Conservation (phyloP, 2,329 filamentous ascomycete species). For the Tolypocladium guangdongense region DNA sequence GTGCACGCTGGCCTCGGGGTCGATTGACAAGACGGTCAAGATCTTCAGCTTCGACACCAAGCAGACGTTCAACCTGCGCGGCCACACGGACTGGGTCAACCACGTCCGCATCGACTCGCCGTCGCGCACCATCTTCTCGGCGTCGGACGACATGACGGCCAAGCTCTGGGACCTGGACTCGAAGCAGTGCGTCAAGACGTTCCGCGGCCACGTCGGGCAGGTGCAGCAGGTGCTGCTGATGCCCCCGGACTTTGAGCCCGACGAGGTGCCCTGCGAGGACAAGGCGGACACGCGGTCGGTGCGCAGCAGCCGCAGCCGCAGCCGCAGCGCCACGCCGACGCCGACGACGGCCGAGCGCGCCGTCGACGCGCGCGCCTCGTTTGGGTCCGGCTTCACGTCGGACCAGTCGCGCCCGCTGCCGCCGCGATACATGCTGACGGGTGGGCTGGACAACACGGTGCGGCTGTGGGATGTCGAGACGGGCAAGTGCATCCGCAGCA, state of each 20-base stretch:
- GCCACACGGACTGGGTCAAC: constrained; percentile 93
- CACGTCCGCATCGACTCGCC: constrained; percentile 76
- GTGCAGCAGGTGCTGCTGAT: constrained; percentile 85
- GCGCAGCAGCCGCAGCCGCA: constrained; percentile 37
- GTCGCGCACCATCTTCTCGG: constrained; percentile 81
- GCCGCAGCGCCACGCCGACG: constrained; percentile 31
- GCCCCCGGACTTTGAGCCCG: constrained; percentile 80
- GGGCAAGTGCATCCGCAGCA: constrained; percentile 75
- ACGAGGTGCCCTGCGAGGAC: constrained; percentile 45
- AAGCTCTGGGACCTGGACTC: constrained; percentile 91
- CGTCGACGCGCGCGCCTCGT: constrained; percentile 39
- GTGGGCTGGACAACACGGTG: constrained; percentile 82
- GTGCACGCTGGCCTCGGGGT: constrained; percentile 77
- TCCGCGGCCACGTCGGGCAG: constrained; percentile 85
- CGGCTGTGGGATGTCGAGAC: constrained; percentile 83
- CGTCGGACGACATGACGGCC: constrained; percentile 85
- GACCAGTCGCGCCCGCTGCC: constrained; percentile 58
- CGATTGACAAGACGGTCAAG: constrained; percentile 79
- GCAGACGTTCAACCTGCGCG: constrained; percentile 66
- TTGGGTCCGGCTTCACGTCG: constrained; percentile 51
- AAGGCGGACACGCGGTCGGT: constrained; percentile 44
- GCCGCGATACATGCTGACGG: constrained; percentile 85
- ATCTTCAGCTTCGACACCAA: constrained; percentile 87
- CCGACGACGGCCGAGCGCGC: constrained; percentile 15
- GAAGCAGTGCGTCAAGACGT: constrained; percentile 62